A percentile compares a stretch with the other conserved stretches of the same genome.
These are phyloP conservation scores for Solanum virginianum DNA, from an alignment of 257 asterid genomes.

Conservation along the genomic window DNA sequence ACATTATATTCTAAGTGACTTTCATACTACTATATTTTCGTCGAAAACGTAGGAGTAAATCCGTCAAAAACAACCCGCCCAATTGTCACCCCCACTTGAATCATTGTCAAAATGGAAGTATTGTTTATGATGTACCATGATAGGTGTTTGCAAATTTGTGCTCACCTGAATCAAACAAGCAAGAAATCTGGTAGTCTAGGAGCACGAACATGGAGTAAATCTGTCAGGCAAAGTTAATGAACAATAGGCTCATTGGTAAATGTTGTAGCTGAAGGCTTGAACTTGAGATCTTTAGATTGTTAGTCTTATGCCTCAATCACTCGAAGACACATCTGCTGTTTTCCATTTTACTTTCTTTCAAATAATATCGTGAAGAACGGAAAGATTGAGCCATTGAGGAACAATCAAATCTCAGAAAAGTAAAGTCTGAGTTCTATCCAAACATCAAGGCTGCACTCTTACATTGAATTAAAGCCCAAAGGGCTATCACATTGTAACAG, in stretches of 20 bases:
- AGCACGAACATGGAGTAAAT: too few relatives aligned
- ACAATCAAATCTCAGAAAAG: neutral
- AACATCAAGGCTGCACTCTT: neutral
- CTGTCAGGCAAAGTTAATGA: too few relatives aligned
- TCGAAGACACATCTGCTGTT: neutral
- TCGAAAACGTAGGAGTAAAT: neutral
- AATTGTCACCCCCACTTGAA: too few relatives aligned
- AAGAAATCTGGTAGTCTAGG: too few relatives aligned
- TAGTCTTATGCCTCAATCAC: neutral
- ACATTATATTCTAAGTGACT: neutral
- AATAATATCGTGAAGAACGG: neutral
- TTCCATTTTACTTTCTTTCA: neutral
- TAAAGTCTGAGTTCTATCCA: neutral
- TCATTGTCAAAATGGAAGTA: too few relatives aligned
- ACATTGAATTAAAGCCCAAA: neutral
- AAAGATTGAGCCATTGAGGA: neutral
- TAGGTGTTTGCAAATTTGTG: too few relatives aligned
- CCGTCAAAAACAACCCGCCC: too few relatives aligned
- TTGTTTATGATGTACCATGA: too few relatives aligned
- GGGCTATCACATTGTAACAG: neutral
- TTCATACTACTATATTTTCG: neutral
- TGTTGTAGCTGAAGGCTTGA: neutral
- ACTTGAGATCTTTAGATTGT: neutral
- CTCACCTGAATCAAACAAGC: too few relatives aligned
- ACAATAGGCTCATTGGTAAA: too few relatives aligned